Conservation (phyloP, 257 asterid species). For the Craterostigma plantagineum region DNA sequence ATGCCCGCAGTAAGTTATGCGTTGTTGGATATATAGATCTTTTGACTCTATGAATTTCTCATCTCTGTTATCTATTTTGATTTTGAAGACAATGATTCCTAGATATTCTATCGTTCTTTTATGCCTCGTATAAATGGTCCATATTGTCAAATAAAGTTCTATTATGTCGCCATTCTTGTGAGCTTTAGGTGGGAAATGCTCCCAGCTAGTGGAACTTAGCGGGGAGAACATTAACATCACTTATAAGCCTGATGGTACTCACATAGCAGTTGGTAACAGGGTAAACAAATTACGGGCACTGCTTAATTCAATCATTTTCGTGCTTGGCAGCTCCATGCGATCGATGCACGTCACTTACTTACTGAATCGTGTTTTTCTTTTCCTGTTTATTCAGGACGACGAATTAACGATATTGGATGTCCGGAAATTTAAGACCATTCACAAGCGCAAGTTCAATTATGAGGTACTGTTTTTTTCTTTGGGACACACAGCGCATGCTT, state of each 20-base stretch:
- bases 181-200: constrained; percentile 80
- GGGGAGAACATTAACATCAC: constrained; percentile 98
- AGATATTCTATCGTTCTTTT: too few relatives aligned
- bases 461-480: constrained; percentile 31
- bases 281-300: constrained; percentile 18
- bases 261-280: constrained; percentile 95
- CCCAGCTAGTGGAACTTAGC: constrained; percentile 89
- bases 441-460: constrained; percentile 85
- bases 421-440: constrained; percentile 88
- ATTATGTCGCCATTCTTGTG: constrained; percentile 6
- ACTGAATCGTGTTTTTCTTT: constrained; percentile 2
- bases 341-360: not conserved
- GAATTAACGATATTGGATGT: constrained; percentile 90
- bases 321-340: not conserved
- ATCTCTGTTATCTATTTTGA: too few relatives aligned
- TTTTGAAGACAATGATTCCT: too few relatives aligned
- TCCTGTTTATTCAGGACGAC: constrained; percentile 43
- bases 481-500: too few relatives aligned
- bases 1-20: constrained; percentile 80
- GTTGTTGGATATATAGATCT: too few relatives aligned
- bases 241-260: constrained; percentile 91
- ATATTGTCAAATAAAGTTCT: not conserved
- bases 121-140: not conserved
- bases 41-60: too few relatives aligned
- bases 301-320: not conserved